phyloP scores from a whole-genome alignment of 345 rosid species.

The Heritiera fomes region DNA sequence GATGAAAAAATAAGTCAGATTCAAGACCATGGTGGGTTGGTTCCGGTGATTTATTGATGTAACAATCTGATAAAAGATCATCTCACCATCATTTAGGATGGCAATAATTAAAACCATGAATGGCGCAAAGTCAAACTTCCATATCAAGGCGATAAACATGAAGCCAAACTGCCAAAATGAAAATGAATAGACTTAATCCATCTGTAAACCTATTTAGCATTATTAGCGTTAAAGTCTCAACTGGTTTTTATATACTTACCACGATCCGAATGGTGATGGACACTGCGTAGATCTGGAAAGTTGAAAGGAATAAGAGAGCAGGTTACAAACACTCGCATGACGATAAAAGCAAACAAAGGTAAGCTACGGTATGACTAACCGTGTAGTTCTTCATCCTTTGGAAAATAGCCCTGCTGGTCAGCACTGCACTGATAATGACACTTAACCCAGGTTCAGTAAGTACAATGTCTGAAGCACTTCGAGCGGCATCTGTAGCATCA shows the following conservation, averaged over 20 bases:
- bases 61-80: conserved; percentile 14
- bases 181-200: conserved; percentile 1
- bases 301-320: background rate
- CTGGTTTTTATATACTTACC: conserved; percentile 45
- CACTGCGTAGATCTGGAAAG: conserved; percentile 86
- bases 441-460: conserved; percentile 96
- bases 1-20: conserved; percentile 11
- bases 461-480: conserved; percentile 92
- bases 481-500: conserved; percentile 97
- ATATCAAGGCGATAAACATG: conserved; percentile 80
- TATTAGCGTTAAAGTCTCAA: background rate
- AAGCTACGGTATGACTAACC: conserved; percentile 38
- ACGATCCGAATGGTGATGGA: conserved; percentile 92
- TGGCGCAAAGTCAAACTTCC: conserved; percentile 87
- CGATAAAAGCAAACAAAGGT: background rate
- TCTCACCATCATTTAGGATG: conserved; percentile 81
- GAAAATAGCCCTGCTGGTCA: conserved; percentile 90
- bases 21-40: background rate
- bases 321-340: background rate
- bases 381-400: conserved; percentile 99
- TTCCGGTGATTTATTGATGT: background rate
- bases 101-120: conserved; percentile 95
- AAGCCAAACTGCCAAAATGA: conserved; percentile 70
- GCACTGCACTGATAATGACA: conserved; percentile 88
- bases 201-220: background rate